Evolutionary conservation across 148 eudicot genomes (phyloP), one percentile per base, ranked within the genome.

Genomic region (Agrostemma githago): DNA sequence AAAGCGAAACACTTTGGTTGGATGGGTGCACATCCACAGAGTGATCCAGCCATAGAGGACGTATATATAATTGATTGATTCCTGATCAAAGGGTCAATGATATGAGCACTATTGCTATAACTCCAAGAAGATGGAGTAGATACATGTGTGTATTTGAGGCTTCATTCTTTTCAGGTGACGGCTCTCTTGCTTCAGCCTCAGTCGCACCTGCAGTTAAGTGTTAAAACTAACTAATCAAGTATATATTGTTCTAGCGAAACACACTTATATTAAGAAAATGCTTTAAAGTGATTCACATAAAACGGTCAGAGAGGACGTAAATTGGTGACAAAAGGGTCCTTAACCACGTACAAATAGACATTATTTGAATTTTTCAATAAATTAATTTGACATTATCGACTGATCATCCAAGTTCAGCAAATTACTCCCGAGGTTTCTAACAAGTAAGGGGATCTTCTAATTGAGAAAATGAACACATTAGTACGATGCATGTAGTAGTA

Each of bases 71-170:
- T 1, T 57, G 61, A 16, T 9, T 6, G 43, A 5, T 19, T 26
- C 34, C 19, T 78, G 57, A 62, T 79, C 82, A 79, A 34, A 62
- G 75, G 37, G 69, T 21, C 10, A 74, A 20, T 4, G 66, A 51
- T n/a, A 61, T 26, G 19, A 62, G 57, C 54, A 68, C 64, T 40
- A 76, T 26, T 61, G 68, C 73, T 26, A 76, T 61, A 10, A 37
- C 42, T 59, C 44, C 74, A 76, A 76, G 14, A 26, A 72, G 40
- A 76, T 48, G 58, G 17, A 72, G 16, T 21, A 26, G 58, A 51
- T 34, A 39, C 63, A 68, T 8, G 51, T 72, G 14, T 26, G 69
- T 42, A 60, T 5, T 72, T 21, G 79, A 72, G 10, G 79, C 83
- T 72, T 51, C 79, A 80, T 75, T 79, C 48, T 41, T 41, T 12